These are phyloP conservation scores for Trichosporon sp. DNA, from an alignment of 1,284 basidiomycete species.

Conservation along the genomic window DNA sequence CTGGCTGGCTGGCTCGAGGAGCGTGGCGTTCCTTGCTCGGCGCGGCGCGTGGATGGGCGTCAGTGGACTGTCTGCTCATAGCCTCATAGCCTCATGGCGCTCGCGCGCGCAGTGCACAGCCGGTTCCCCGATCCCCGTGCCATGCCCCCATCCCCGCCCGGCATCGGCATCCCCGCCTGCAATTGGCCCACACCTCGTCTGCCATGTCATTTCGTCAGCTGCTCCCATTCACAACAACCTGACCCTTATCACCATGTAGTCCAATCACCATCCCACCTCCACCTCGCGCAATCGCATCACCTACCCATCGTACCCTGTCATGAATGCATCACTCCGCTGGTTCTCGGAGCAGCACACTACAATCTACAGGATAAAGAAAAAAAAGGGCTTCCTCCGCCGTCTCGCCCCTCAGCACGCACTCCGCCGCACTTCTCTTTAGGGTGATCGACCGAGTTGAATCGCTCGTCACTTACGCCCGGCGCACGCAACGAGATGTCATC, in stretches of 20 bases:
- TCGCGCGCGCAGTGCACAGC: background rate
- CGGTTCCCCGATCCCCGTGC: background rate
- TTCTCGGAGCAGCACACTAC: slow-evolving; percentile 11
- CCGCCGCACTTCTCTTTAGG: slow-evolving; percentile 7
- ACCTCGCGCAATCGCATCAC: background rate
- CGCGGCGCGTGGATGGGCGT: slow-evolving; percentile 1
- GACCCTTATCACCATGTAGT: background rate
- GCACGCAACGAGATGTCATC: background rate
- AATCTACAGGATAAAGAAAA: background rate
- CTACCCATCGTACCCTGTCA: background rate
- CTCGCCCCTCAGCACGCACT: slow-evolving; percentile 13
- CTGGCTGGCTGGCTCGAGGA: background rate
- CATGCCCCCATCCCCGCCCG: background rate
- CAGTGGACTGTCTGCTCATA: background rate
- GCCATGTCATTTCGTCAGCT: background rate
- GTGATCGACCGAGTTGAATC: slow-evolving; percentile 21
- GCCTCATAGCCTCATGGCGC: too few relatives aligned
- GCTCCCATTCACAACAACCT: background rate
- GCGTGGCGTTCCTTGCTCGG: background rate
- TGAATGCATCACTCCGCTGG: slow-evolving; percentile 17
- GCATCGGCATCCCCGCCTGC: background rate
- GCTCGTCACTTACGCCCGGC: slow-evolving; percentile 13
- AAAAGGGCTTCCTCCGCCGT: slow-evolving; percentile 8
- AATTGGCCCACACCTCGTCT: background rate
- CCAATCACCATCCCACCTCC: background rate